Evolutionary conservation across 2,329 filamentous ascomycete genomes (phyloP), one percentile per base, ranked within the genome.

Genomic region (Cladosporium velox): DNA sequence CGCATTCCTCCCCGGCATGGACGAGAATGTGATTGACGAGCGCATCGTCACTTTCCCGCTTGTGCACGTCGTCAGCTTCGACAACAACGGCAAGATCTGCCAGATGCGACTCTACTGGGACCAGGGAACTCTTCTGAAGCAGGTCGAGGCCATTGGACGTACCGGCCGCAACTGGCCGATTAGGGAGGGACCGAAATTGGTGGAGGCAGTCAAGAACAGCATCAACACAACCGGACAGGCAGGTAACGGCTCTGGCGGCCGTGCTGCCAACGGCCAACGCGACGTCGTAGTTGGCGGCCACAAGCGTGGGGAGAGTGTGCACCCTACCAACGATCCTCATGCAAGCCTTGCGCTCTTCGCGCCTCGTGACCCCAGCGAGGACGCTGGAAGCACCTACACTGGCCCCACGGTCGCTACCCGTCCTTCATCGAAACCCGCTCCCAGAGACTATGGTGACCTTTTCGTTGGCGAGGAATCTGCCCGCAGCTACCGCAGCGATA

Each of bases 91-190:
- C 77, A 93, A 92, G 81, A 97, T 99, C 76, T 79, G 86, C 67
- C 92, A 95, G 78, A 91, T 98, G 70, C 91, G 94, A 72, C 87
- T 94, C 72, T 92, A 90, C 77, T 99, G 95, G 95, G 95, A 99
- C 77, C 95, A 99, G 79, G 93, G 89, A 68, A 90, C 92, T 64
- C 86, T 99, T 49, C 86, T 99, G 71, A 98, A 95, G 82, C 90
- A 96, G 78, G 86, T 97, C 70, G 93, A 97, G 69, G 89, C 97
- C 65, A 98, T 99, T 78, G 94, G 95, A 74, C 90, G 89, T 76
- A 90, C 90, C 64, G 92, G 91, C 65, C 91, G 90, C 77, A 96
- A 95, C 80, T 99, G 95, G 95, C 95, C 95, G 64, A 96, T 99
- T 76, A 88, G 88, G 72, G 93, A 97, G 76, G 91, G 90, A 76